These are phyloP conservation scores for Phytophthora palmivora DNA, from an alignment of 352 stramenopile genomes.

Conservation along the genomic window DNA sequence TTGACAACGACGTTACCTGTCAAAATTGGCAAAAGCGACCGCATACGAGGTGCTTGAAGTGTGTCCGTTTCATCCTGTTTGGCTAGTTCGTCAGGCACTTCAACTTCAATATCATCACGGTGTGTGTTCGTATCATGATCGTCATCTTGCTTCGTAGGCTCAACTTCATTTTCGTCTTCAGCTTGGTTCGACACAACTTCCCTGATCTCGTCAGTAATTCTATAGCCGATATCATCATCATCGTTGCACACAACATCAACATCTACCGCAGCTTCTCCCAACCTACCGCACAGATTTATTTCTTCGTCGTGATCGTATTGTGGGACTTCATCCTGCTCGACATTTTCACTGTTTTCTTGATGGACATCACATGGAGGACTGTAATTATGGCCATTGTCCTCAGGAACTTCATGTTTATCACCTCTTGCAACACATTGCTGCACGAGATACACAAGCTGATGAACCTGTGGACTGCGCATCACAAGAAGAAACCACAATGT, in stretches of 20 bases:
- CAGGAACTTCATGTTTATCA: slow-evolving; percentile 37
- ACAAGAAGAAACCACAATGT: slow-evolving; percentile 14
- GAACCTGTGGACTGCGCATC: slow-evolving; percentile 41
- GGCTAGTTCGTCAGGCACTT: slow-evolving; percentile 5
- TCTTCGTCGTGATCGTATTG: slow-evolving; percentile 32
- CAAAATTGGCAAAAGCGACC: slow-evolving; percentile 35
- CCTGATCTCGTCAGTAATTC: slow-evolving; percentile 23
- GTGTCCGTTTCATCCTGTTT: slow-evolving; percentile 6
- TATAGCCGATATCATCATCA: slow-evolving; percentile 29
- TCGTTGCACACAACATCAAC: slow-evolving; percentile 12
- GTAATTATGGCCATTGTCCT: slow-evolving; percentile 32
- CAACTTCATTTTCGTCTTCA: slow-evolving; percentile 38
- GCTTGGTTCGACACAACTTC: slow-evolving; percentile 55
- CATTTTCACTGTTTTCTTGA: slow-evolving; percentile 14
- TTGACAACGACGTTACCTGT: slow-evolving; percentile 34
- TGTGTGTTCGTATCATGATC: slow-evolving; percentile 2
- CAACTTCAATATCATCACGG: slow-evolving; percentile 11
- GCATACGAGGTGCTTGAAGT: slow-evolving; percentile 12
- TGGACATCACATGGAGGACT: slow-evolving; percentile 6
- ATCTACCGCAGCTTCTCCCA: slow-evolving; percentile 29
- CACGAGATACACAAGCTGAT: slow-evolving; percentile 47
- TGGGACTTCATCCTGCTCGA: slow-evolving; percentile 11
- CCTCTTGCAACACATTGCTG: slow-evolving; percentile 34
- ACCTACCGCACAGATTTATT: slow-evolving; percentile 19
- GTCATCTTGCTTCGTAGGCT: not conserved